A percentile compares a stretch with the other conserved stretches of the same genome.
Evolutionary conservation across 441 rosid genomes (phyloP).

Genomic region (Aleurites moluccanus): DNA sequence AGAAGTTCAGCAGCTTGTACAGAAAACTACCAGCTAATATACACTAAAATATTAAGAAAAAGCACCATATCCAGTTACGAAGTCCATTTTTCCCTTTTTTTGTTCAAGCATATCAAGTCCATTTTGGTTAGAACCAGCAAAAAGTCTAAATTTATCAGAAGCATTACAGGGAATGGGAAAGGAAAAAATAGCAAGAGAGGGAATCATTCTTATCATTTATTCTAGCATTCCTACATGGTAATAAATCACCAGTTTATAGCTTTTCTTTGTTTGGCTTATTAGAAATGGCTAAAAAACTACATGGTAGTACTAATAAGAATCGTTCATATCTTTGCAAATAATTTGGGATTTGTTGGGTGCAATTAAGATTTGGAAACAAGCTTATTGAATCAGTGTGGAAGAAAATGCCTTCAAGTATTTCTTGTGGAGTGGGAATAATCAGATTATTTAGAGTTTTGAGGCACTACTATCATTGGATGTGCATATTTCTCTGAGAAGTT

Average conservation of each 20-base stretch:
- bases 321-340: neutral
- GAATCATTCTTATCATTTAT: neutral
- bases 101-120: neutral
- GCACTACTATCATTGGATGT: neutral
- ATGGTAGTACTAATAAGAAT: no score
- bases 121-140: neutral
- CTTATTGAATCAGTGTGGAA: neutral
- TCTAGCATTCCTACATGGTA: neutral
- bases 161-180: neutral
- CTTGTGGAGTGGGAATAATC: neutral
- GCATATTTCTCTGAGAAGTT: neutral
- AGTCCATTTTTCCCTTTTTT: neutral
- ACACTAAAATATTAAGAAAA: no score
- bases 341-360: neutral
- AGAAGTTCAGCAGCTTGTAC: neutral
- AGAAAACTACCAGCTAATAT: neutral
- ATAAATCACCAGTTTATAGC: neutral
- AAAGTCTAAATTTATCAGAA: neutral
- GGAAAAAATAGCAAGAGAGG: neutral
- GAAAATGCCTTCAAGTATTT: neutral
- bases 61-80: no score
- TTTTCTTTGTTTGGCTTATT: neutral
- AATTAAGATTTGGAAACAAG: neutral
- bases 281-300: no score
- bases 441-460: neutral